Evolutionary conservation across 768 basidiomycete species (phyloP).

Genomic region (Suillus ampliporus): DNA sequence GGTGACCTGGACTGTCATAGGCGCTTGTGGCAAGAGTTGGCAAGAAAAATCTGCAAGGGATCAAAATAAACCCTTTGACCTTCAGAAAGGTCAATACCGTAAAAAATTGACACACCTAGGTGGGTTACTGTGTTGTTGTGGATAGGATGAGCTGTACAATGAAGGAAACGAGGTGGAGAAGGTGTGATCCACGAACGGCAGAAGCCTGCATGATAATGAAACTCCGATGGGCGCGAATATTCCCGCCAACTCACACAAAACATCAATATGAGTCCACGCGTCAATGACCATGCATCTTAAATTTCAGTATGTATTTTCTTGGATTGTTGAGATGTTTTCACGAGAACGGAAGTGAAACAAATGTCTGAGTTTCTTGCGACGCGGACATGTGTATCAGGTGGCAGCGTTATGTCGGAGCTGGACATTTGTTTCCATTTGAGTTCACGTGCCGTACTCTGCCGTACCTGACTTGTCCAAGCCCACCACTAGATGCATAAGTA

Average conservation of each 20-base stretch:
- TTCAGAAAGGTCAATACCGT: neutral
- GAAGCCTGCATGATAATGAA: conserved; percentile 37
- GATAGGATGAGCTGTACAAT: conserved; percentile 31
- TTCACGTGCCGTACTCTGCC: neutral
- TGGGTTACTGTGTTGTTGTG: conserved; percentile 23
- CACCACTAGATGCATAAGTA: too few relatives aligned
- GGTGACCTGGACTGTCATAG: conserved; percentile 46
- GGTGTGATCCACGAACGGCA: conserved; percentile 36
- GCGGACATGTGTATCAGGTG: neutral
- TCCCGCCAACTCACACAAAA: conserved; percentile 12
- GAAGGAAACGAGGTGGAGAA: conserved; percentile 42
- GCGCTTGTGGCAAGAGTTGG: conserved; percentile 21
- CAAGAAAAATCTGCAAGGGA: conserved; percentile 33
- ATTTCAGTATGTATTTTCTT: neutral
- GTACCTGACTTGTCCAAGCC: neutral
- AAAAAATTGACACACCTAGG: conserved; percentile 32
- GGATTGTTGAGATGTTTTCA: neutral
- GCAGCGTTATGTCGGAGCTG: conserved; percentile 1
- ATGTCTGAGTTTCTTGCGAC: neutral
- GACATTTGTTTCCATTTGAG: neutral
- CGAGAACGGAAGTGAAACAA: neutral
- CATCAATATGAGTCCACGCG: neutral
- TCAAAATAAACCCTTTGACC: conserved; percentile 8
- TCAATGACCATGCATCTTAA: neutral
- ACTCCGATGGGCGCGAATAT: conserved; percentile 44